phyloP scores from a whole-genome alignment of 2,329 filamentous ascomycete species.

The Alternaria gansuensis region DNA sequence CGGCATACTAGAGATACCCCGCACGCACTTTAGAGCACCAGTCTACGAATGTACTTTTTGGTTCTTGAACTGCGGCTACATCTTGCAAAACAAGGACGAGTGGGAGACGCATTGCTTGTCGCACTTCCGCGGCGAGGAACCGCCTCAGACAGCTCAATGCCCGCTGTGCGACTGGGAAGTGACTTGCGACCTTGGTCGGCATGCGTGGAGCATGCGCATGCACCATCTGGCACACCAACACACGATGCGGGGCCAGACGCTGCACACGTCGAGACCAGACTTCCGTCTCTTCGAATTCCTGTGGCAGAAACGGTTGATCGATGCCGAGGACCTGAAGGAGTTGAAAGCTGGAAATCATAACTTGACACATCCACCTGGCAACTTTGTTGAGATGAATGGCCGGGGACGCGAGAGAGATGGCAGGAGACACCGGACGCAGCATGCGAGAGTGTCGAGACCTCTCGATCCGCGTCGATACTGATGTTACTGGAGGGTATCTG shows the following conservation, averaged over 20 bases:
- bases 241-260: slow-evolving; percentile 33
- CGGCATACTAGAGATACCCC: slow-evolving; percentile 38
- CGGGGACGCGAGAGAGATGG: slow-evolving; percentile 18
- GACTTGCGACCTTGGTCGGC: slow-evolving; percentile 24
- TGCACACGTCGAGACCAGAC: slow-evolving; percentile 40
- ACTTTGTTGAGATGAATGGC: slow-evolving; percentile 34
- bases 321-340: slow-evolving; percentile 46
- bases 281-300: slow-evolving; percentile 43
- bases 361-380: slow-evolving; percentile 27
- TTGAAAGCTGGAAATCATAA: slow-evolving; percentile 45
- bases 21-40: slow-evolving; percentile 18
- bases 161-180: slow-evolving; percentile 45
- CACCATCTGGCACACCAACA: slow-evolving; percentile 42
- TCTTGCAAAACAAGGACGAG: slow-evolving; percentile 31
- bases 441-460: slow-evolving; percentile 20
- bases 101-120: slow-evolving; percentile 45
- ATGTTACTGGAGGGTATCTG: neutral
- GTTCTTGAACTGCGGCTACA: slow-evolving; percentile 46
- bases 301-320: slow-evolving; percentile 46
- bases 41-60: slow-evolving; percentile 47
- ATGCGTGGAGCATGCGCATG: slow-evolving; percentile 41
- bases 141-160: slow-evolving; percentile 42
- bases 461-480: slow-evolving; percentile 10
- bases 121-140: slow-evolving; percentile 48
- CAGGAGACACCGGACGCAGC: slow-evolving; percentile 24